These are phyloP conservation scores for Monilinia polystroma DNA, from an alignment of 2,329 filamentous ascomycete species.

Conservation along the genomic window DNA sequence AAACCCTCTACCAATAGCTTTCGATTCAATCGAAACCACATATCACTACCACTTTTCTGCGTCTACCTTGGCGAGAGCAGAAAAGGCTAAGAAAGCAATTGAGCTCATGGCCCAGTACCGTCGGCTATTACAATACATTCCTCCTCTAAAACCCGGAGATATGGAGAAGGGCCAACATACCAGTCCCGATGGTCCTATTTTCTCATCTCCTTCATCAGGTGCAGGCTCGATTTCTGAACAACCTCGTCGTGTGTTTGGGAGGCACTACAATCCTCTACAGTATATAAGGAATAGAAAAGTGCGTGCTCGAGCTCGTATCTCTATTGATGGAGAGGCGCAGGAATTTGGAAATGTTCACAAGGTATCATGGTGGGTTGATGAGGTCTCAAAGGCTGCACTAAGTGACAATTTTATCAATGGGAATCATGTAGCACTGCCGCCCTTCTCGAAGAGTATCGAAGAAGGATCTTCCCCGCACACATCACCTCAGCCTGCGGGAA, in stretches of 20 bases:
- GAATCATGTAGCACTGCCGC: slow-evolving; percentile 46
- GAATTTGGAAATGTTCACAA: slow-evolving; percentile 73
- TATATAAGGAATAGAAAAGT: slow-evolving; percentile 88
- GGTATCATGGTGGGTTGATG: slow-evolving; percentile 76
- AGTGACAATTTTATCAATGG: slow-evolving; percentile 32
- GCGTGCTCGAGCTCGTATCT: slow-evolving; percentile 71
- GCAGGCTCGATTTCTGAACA: slow-evolving; percentile 41
- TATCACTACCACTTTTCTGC: slow-evolving; percentile 70
- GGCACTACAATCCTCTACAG: slow-evolving; percentile 87
- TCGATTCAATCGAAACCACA: slow-evolving; percentile 48
- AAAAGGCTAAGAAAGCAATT: slow-evolving; percentile 80
- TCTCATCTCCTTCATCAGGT: slow-evolving; percentile 44
- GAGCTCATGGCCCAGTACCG: slow-evolving; percentile 85
- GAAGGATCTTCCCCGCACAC: slow-evolving; percentile 35
- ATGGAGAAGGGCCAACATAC: slow-evolving; percentile 43
- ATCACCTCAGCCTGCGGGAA: slow-evolving; percentile 45
- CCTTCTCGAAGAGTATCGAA: slow-evolving; percentile 40
- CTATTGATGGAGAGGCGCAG: slow-evolving; percentile 70
- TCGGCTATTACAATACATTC: slow-evolving; percentile 73
- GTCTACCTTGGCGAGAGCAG: slow-evolving; percentile 76
- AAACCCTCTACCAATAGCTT: slow-evolving; percentile 50
- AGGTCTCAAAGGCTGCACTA: slow-evolving; percentile 46
- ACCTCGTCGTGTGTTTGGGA: slow-evolving; percentile 49
- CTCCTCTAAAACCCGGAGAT: slow-evolving; percentile 60
- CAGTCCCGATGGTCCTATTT: slow-evolving; percentile 42